Conservation (phyloP, 441 rosid species). For the Capsella rubella region DNA sequence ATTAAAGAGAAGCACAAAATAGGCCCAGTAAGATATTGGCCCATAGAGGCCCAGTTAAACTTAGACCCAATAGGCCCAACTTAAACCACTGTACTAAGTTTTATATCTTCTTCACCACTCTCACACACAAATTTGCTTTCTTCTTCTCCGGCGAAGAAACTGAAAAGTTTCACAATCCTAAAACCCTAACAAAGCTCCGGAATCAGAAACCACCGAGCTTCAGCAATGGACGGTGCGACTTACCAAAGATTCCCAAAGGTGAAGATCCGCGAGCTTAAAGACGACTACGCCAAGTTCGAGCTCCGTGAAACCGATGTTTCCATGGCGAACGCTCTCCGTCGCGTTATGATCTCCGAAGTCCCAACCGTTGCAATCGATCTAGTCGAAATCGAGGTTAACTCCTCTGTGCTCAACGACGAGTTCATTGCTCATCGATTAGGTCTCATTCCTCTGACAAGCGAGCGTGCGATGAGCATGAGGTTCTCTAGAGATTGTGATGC, state of each 20-base stretch:
- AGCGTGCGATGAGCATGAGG: conserved; percentile 92
- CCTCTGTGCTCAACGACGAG: conserved; percentile 96
- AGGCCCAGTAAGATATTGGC: background rate
- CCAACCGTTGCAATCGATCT: conserved; percentile 96
- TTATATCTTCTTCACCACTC: background rate
- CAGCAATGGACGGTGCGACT: conserved; percentile 66
- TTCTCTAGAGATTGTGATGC: conserved; percentile 96
- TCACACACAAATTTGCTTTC: background rate
- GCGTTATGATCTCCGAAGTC: conserved; percentile 94
- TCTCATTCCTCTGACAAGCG: conserved; percentile 87
- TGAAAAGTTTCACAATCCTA: background rate
- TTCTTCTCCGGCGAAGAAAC: background rate
- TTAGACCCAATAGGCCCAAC: background rate
- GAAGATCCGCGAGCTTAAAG: conserved; percentile 80
- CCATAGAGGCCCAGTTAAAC: too few relatives aligned
- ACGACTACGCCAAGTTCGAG: conserved; percentile 87
- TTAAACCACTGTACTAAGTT: background rate
- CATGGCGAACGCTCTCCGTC: conserved; percentile 96
- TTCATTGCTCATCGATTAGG: conserved; percentile 96
- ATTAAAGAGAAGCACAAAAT: background rate
- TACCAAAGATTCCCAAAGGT: conserved; percentile 92
- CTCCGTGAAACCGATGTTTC: conserved; percentile 91
- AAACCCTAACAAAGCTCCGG: conserved; percentile 29
- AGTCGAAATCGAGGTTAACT: conserved; percentile 90
- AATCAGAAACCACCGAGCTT: conserved; percentile 8